Evolutionary conservation across 2,329 filamentous ascomycete species (phyloP), one percentile per base, ranked within the genome.

Genomic region (Byssoonygena ceratinophila): DNA sequence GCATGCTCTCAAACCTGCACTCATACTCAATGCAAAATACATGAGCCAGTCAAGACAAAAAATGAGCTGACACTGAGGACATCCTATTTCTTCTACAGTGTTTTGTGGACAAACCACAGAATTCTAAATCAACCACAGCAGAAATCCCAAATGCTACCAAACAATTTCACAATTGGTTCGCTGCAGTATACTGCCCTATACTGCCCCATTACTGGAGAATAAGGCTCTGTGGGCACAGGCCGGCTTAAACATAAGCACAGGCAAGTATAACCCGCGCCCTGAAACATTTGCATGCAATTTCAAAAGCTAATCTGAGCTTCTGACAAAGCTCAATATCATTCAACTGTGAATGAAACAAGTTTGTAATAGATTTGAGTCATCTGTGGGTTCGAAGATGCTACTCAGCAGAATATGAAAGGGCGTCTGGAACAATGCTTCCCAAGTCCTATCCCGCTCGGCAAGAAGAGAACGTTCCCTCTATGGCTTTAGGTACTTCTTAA

Each of bases 21-120:
- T 49, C 31, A 49, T 49, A 37, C 46, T 49, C 46, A 49, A 49
- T 40, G 46, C 46, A 18, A 49, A 49, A 40, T 49, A 32, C 46
- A 37, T 32, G 46, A 11, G 46, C 46, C 34, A 40, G 23, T 8
- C 31, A 49, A 25, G 46, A 14, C 46, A 49, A 37, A 49, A 49
- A 49, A 49, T 6, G 22, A 3, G 23, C 46, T 14, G 46, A 49
- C 31, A n/a, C 16, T 39, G 20, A 37, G n/a, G 46, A 49, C 39
- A 49, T 49, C 44, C 16, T 46, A 31, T 46, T 46, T 43, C 39
- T 43, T 23, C 39, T 43, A 23, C 39, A 25, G 6, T 43, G 39
- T 18, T 43, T 43, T 25, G 39, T 25, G 39, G 18, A 23, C 39
- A 43, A 43, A 23, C 39, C 39, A 43, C 16, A 25, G 39, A 18